These are phyloP conservation scores for Galerina sulciceps DNA, from an alignment of 768 basidiomycete species.

Conservation along the genomic window DNA sequence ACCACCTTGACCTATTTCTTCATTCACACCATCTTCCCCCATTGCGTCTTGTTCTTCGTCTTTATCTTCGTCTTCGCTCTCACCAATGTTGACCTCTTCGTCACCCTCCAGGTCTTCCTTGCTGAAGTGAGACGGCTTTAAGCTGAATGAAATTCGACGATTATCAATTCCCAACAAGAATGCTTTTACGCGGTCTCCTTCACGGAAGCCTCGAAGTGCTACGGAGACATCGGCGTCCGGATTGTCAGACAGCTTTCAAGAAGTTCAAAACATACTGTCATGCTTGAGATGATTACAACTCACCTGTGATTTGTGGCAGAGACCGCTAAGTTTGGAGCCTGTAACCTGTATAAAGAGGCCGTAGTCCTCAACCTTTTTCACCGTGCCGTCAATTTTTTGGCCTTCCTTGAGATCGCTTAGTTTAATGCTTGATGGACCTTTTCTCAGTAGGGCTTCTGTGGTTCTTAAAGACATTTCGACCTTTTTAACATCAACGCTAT, in stretches of 20 bases:
- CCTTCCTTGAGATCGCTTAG: conserved; percentile 71
- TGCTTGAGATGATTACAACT: conserved; percentile 14
- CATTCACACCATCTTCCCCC: conserved; percentile 23
- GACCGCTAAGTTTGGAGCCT: conserved; percentile 81
- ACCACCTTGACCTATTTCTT: conserved; percentile 23
- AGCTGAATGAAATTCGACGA: conserved; percentile 80
- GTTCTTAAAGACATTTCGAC: conserved; percentile 92
- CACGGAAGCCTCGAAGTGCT: conserved; percentile 81
- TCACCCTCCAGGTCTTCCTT: conserved; percentile 59
- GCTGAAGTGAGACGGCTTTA: conserved; percentile 88
- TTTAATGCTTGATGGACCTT: conserved; percentile 39
- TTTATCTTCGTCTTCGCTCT: conserved; percentile 30
- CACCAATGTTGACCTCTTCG: conserved; percentile 23
- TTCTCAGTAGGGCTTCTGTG: conserved; percentile 48
- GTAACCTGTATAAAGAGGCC: conserved; percentile 93
- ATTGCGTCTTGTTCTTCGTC: conserved; percentile 17
- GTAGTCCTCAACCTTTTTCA: conserved; percentile 85
- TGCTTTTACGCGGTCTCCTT: conserved; percentile 87
- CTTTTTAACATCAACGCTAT: conserved; percentile 76
- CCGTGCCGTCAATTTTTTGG: conserved; percentile 77
- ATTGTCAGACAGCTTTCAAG: conserved; percentile 83
- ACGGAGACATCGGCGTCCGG: conserved; percentile 76
- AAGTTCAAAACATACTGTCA: neutral
- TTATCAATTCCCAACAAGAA: conserved; percentile 73
- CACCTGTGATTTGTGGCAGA: conserved; percentile 95